phyloP scores from a whole-genome alignment of 176 grass and related monocot genomes.

The Guadua angustifolia region DNA sequence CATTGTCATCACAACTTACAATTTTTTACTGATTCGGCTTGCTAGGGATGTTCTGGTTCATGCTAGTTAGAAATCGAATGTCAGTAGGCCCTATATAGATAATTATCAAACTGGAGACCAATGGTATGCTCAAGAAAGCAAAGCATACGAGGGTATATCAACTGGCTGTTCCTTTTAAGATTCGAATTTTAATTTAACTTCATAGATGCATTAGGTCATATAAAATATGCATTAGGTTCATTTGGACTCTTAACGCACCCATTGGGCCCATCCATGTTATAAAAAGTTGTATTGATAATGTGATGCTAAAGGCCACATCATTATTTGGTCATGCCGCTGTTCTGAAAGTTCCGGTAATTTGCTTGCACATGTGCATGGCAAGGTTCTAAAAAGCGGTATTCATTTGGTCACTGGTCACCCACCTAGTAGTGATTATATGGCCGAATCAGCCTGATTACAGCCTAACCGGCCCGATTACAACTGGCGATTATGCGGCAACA shows the following conservation, averaged over 20 bases:
- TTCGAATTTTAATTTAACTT: not conserved
- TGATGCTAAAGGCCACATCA: slow-evolving; percentile 13
- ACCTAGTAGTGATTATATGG: not conserved
- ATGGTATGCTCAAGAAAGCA: not conserved
- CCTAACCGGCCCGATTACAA: not conserved
- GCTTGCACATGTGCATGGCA: not conserved
- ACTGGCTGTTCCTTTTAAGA: not conserved
- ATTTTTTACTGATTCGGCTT: not conserved
- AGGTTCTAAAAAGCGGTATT: not conserved
- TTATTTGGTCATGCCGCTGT: slow-evolving; percentile 4
- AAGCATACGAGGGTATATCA: not conserved
- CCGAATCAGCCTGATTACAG: not conserved
- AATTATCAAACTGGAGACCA: slow-evolving; percentile 26
- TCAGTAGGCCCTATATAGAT: not conserved
- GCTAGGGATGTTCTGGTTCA: slow-evolving; percentile 3
- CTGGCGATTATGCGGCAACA: not conserved
- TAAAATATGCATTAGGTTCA: not conserved
- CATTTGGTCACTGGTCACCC: not conserved
- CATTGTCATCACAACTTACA: not conserved
- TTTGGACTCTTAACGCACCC: not conserved
- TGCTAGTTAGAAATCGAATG: not conserved
- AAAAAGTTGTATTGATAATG: not conserved
- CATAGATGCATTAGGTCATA: not conserved
- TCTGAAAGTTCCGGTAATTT: slow-evolving; percentile 16
- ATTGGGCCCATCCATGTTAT: slow-evolving; percentile 29